Conservation (phyloP, 1,284 basidiomycete species). For the Singerocomus rubriflavus region DNA sequence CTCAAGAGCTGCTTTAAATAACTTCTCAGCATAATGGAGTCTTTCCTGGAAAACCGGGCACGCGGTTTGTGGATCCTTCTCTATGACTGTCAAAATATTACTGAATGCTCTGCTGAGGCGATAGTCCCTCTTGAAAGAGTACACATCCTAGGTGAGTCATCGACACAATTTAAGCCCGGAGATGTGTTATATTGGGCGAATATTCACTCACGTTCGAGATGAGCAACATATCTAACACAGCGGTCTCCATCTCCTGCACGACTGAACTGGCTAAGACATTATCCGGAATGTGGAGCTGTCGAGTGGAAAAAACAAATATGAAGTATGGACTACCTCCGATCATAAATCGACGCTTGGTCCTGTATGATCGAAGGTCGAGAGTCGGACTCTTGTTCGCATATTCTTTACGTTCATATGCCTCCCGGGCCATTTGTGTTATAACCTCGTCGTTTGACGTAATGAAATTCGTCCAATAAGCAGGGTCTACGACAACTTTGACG, state of each 20-base stretch:
- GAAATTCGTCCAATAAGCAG: not conserved
- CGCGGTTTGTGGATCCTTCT: conserved; percentile 14
- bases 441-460: not conserved
- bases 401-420: not conserved
- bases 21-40: conserved; percentile 12
- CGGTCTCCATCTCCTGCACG: not conserved
- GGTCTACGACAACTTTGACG: not conserved
- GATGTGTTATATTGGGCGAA: no score
- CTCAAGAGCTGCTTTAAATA: conserved; percentile 10
- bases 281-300: not conserved
- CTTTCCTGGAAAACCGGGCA: conserved; percentile 21
- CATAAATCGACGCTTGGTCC: not conserved
- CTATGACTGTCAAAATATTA: conserved; percentile 17
- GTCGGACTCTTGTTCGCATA: not conserved
- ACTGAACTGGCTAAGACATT: not conserved
- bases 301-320: not conserved
- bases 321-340: not conserved
- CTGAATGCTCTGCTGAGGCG: not conserved
- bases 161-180: no score
- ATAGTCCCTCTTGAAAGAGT: conserved; percentile 1
- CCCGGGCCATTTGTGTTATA: not conserved
- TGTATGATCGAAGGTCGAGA: not conserved
- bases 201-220: not conserved
- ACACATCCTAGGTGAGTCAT: not conserved
- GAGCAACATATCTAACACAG: not conserved